Base-by-base conservation (phyloP, 345 rosid species). In the Nephelium lappaceum region DNA sequence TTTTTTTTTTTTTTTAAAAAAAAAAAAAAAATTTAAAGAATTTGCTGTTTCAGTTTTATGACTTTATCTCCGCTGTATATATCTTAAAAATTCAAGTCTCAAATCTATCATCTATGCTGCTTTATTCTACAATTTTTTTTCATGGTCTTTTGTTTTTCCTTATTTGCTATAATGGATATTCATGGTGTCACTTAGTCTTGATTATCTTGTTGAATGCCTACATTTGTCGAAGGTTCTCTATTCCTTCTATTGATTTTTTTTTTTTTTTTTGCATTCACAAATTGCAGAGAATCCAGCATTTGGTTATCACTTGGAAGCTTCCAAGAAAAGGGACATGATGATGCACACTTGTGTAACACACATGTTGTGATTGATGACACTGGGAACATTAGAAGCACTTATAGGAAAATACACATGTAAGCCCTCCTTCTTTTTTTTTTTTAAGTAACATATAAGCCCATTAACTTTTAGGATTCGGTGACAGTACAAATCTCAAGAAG, bases 251-350 rank as follows among this genome's bases (percentile, higher is more conserved):
- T 15, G 55, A 53, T 27, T 77, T 71, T 71, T n/a, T 21, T 69
- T 71, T 45, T 27, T 77, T 71, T 71, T n/a, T 21, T 69, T 71
- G 72, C 49, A 19, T 9, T 57, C 18, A 36, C 76, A 41, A 39
- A 71, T 42, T 79, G 78, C 84, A 95, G 98, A 84, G 97, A 93
- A 27, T 87, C 92, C 16, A 83, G 85, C 23, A 88, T 95, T 58
- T 95, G 99, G 99, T 80, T 93, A 84, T 95, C 98, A 21, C 96
- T 95, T 75, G 97, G 97, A 70, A 98, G 98, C 39, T 95, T 93
- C 77, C 98, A 95, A 83, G 97, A 93, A 74, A 92, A 83, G 85
- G 96, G 97, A 73, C 77, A 55, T 64, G 93, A 92, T 76, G 96
- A 91, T 69, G 84, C 86, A 0, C 96, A 85, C 76, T 75, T 93